phyloP scores from a whole-genome alignment of 108 stramenopile genomes.

The Fistulifera solaris region DNA sequence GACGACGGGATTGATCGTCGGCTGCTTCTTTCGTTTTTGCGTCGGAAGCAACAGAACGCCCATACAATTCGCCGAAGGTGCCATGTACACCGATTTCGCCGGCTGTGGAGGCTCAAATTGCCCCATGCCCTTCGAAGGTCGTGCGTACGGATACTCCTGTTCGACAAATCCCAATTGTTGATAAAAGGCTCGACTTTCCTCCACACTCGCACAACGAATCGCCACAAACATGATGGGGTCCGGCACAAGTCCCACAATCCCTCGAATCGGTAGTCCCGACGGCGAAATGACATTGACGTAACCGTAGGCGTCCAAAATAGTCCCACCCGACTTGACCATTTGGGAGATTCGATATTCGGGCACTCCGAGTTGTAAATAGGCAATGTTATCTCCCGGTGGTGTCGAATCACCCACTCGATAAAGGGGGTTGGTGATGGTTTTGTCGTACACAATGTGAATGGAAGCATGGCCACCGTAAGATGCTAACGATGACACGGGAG shows the following conservation, averaged over 20 bases:
- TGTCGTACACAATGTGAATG: conserved; percentile 64
- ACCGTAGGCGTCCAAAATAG: conserved; percentile 76
- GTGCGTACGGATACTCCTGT: conserved; percentile 70
- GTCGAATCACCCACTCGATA: conserved; percentile 40
- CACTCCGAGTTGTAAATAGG: conserved; percentile 71
- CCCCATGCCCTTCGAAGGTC: conserved; percentile 60
- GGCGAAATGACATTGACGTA: conserved; percentile 76
- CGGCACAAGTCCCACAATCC: conserved; percentile 67
- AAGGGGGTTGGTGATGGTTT: conserved; percentile 23
- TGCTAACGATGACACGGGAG: conserved; percentile 67
- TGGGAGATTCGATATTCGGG: conserved; percentile 70
- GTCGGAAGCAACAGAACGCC: conserved; percentile 60
- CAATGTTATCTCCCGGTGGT: conserved; percentile 71
- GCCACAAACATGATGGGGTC: conserved; percentile 87
- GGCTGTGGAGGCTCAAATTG: conserved; percentile 80
- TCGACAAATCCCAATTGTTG: conserved; percentile 59
- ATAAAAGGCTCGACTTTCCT: conserved; percentile 60
- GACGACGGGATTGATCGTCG: conserved; percentile 45
- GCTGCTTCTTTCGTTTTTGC: conserved; percentile 30
- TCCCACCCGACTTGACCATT: conserved; percentile 71
- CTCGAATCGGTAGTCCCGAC: conserved; percentile 63
- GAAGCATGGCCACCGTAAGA: conserved; percentile 79
- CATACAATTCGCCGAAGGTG: conserved; percentile 72
- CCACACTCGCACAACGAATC: conserved; percentile 58
- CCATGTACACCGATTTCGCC: conserved; percentile 56